A percentile compares a stretch with the other conserved stretches of the same genome.
These are phyloP conservation scores for Arabidopsis suecica DNA, from an alignment of 345 rosid species.

Conservation along the genomic window DNA sequence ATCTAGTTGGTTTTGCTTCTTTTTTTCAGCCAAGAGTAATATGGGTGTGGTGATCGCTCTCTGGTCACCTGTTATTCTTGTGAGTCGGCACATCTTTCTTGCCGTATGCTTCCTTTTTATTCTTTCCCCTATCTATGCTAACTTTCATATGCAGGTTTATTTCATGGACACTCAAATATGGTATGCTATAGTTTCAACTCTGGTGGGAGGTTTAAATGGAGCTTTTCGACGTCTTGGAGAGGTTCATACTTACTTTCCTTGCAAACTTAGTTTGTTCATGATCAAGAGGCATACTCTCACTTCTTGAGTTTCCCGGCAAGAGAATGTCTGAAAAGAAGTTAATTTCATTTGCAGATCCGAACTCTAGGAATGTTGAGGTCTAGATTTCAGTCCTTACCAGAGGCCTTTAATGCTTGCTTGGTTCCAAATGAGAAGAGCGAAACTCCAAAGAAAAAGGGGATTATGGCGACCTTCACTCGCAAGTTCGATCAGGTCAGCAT, in stretches of 20 bases:
- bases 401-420: constrained; percentile 56
- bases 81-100: constrained; percentile 49
- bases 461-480: constrained; percentile 51
- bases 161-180: constrained; percentile 92
- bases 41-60: constrained; percentile 57
- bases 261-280: constrained; percentile 56
- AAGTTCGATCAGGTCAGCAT: constrained; percentile 49
- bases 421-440: constrained; percentile 54
- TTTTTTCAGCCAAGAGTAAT: constrained; percentile 53
- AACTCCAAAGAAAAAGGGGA: constrained; percentile 52
- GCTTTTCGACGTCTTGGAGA: constrained; percentile 89
- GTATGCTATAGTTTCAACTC: constrained; percentile 84
- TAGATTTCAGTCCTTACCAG: constrained; percentile 61
- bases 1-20: neutral
- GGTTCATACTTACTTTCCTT: constrained; percentile 74
- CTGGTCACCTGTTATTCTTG: constrained; percentile 65
- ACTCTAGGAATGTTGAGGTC: constrained; percentile 64
- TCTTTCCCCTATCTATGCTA: constrained; percentile 10
- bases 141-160: constrained; percentile 56
- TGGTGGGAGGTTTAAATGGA: constrained; percentile 83
- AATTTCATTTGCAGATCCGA: constrained; percentile 51
- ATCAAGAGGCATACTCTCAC: constrained; percentile 27
- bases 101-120: constrained; percentile 25
- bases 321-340: constrained; percentile 22
- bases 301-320: constrained; percentile 7